These are phyloP conservation scores for Schwanniomyces etchellsii DNA, from an alignment of 1,139 yeast species.

Conservation along the genomic window DNA sequence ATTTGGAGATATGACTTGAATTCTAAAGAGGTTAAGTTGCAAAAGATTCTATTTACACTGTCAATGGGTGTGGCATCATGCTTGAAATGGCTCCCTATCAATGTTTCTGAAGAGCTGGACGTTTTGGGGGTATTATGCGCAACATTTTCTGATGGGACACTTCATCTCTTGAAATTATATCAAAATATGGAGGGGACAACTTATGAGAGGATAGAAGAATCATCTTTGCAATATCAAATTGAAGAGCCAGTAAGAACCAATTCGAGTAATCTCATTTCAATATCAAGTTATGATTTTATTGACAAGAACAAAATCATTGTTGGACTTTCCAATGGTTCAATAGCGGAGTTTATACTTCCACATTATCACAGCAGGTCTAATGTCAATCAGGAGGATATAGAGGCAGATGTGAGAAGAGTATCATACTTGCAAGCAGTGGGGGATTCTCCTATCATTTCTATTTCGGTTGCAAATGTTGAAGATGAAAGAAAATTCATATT, in stretches of 20 bases:
- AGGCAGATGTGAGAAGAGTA: constrained; percentile 28
- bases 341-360: constrained; percentile 56
- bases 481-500: constrained; percentile 28
- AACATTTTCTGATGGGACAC: constrained; percentile 57
- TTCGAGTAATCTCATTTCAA: constrained; percentile 13
- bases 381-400: constrained; percentile 6
- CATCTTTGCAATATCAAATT: constrained; percentile 25
- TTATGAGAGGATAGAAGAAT: constrained; percentile 17
- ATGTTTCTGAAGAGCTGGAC: constrained; percentile 13
- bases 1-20: constrained; percentile 39
- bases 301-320: constrained; percentile 45
- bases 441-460: constrained; percentile 43
- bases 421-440: constrained; percentile 44
- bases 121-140: constrained; percentile 47
- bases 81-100: constrained; percentile 46
- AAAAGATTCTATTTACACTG: constrained; percentile 31
- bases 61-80: constrained; percentile 50
- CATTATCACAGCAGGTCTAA: constrained; percentile 7
- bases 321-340: constrained; percentile 62
- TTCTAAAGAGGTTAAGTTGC: constrained; percentile 16
- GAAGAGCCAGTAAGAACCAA: constrained; percentile 9
- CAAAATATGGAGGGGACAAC: constrained; percentile 6
- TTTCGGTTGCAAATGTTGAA: constrained; percentile 30
- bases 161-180: constrained; percentile 46
- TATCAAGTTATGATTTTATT: constrained; percentile 53